Evolutionary conservation across 1,139 yeast species (phyloP).

Genomic region (Candida pseudoviswanathii): DNA sequence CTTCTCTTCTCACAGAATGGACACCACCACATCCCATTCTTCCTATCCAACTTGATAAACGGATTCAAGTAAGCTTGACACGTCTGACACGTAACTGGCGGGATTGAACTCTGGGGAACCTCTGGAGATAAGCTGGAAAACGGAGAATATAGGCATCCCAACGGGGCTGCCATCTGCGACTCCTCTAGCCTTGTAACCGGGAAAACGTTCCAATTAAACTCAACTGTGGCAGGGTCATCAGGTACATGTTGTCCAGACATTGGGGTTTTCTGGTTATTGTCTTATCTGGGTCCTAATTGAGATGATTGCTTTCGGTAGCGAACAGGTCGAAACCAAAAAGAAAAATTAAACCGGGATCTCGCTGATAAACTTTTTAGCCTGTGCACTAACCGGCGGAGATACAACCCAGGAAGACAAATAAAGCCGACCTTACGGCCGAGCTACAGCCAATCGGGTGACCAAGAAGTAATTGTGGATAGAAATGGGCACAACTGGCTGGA

Average conservation of each 20-base stretch:
- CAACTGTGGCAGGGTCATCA: not conserved
- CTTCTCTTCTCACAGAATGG: slow-evolving; percentile 36
- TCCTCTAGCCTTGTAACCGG: slow-evolving; percentile 44
- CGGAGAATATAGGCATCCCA: slow-evolving; percentile 43
- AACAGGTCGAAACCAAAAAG: not conserved
- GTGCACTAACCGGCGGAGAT: not conserved
- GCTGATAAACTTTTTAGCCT: not conserved
- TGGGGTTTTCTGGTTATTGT: not conserved
- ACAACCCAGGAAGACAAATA: not conserved
- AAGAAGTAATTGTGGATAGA: not conserved
- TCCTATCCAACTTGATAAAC: slow-evolving; percentile 30
- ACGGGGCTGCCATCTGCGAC: slow-evolving; percentile 33
- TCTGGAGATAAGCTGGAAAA: slow-evolving; percentile 15
- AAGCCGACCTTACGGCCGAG: not conserved
- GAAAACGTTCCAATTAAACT: slow-evolving; percentile 60
- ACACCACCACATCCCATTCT: slow-evolving; percentile 43
- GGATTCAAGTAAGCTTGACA: slow-evolving; percentile 36
- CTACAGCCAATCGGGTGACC: not conserved
- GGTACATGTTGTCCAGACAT: not conserved
- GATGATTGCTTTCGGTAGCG: not conserved
- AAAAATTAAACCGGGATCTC: not conserved
- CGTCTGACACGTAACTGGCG: slow-evolving; percentile 26
- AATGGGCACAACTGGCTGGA: not conserved
- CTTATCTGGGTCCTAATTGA: not conserved
- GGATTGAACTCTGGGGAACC: slow-evolving; percentile 4